Percentiles rank a stretch among this genome's conserved stretches.
phyloP scores from a whole-genome alignment of 148 eudicot genomes.

The Vaccinium macrocarpon region DNA sequence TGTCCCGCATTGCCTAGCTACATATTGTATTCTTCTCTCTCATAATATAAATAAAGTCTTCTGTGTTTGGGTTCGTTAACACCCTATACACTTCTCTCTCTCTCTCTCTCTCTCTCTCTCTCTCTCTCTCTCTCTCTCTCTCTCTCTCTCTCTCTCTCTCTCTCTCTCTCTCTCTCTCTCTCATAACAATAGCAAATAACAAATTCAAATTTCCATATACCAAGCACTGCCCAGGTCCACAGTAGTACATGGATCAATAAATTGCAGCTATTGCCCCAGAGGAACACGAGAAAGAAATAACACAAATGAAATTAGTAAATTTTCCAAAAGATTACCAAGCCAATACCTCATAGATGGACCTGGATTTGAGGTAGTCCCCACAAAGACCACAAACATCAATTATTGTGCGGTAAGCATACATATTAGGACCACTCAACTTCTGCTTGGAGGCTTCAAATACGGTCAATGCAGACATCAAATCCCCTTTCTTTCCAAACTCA shows the following conservation, averaged over 20 bases:
- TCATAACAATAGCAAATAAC: no score
- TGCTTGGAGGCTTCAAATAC: constrained; percentile 78
- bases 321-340: constrained; percentile 13
- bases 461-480: constrained; percentile 61
- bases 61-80: no score
- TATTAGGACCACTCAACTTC: constrained; percentile 57
- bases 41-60: no score
- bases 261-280: not conserved
- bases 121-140: no score
- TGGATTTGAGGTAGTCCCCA: constrained; percentile 69
- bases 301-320: not conserved
- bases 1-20: no score
- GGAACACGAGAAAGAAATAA: not conserved
- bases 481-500: constrained; percentile 82
- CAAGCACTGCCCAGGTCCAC: not conserved
- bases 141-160: no score
- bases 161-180: no score
- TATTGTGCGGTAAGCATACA: constrained; percentile 83
- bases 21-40: no score
- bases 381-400: constrained; percentile 92
- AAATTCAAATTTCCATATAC: constrained; percentile 1
- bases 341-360: constrained; percentile 87
- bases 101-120: no score
- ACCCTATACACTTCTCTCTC: no score
- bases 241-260: not conserved